These are phyloP conservation scores for Miamiensis avidus DNA, from an alignment of 169 alveolate species.

Conservation along the genomic window DNA sequence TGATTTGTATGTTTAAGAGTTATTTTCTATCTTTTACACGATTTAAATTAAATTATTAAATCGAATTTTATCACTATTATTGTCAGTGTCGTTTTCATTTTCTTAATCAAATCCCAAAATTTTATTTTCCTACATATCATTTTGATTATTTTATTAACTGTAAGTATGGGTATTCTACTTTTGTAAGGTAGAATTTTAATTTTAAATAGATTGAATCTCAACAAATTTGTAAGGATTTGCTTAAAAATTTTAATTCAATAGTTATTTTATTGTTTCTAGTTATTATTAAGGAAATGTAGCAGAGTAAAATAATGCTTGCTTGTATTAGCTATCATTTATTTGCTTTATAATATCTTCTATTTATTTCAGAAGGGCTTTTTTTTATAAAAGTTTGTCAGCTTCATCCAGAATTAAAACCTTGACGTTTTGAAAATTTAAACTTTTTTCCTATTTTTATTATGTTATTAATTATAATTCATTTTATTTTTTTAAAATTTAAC, in stretches of 20 bases:
- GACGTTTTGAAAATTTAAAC: conserved; percentile 14
- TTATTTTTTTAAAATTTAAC: too few species aligned
- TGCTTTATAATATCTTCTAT: conserved; percentile 12
- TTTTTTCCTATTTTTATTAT: conserved; percentile 11
- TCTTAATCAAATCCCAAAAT: background rate
- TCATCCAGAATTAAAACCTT: conserved; percentile 35
- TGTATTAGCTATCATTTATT: conserved; percentile 2
- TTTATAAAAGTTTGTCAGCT: conserved; percentile 44
- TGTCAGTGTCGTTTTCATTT: background rate
- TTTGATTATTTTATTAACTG: background rate
- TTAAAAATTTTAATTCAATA: background rate
- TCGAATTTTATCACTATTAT: conserved; percentile 3
- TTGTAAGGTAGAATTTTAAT: too few species aligned
- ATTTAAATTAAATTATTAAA: conserved; percentile 11
- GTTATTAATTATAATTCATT: background rate
- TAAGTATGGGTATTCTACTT: too few species aligned
- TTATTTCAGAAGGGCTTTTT: conserved; percentile 20
- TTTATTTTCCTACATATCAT: conserved; percentile 8
- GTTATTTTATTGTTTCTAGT: background rate
- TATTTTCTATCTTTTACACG: conserved; percentile 2
- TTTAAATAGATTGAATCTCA: too few species aligned
- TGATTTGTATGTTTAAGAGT: conserved; percentile 4
- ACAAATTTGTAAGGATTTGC: too few species aligned
- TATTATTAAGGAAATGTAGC: background rate
- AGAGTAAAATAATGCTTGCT: background rate